Conservation (phyloP, 2,329 filamentous ascomycete species). For the Aspergillus ruber region DNA sequence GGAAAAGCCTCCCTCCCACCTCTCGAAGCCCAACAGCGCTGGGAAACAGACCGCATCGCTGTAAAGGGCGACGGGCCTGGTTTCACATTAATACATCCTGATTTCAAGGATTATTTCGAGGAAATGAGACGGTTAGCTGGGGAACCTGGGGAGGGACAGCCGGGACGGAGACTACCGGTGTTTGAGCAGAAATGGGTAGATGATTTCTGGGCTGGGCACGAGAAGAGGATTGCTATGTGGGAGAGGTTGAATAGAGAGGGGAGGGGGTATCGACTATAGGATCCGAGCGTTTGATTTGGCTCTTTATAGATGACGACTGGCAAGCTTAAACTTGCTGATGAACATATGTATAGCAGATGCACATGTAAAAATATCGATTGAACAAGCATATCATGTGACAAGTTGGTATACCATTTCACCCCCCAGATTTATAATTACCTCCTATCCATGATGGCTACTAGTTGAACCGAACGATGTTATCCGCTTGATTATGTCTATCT, state of each 20-base stretch:
- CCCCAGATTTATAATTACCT: too few relatives aligned
- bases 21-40: conserved; percentile 43
- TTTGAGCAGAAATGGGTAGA: conserved; percentile 39
- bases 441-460: too few relatives aligned
- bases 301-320: too few relatives aligned
- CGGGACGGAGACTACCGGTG: conserved; percentile 35
- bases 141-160: conserved; percentile 32
- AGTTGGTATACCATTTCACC: too few relatives aligned
- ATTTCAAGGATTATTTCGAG: conserved; percentile 63
- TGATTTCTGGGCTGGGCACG: conserved; percentile 49
- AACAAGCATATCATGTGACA: too few relatives aligned
- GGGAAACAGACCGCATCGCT: conserved; percentile 53
- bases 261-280: conserved; percentile 5
- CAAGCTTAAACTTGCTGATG: too few relatives aligned
- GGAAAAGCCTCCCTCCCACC: conserved; percentile 49
- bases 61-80: conserved; percentile 50
- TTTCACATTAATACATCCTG: conserved; percentile 54
- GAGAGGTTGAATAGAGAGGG: conserved; percentile 40
- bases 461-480: too few relatives aligned
- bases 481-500: too few relatives aligned
- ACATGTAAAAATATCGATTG: too few relatives aligned
- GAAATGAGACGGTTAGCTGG: conserved; percentile 38
- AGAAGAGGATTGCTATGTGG: conserved; percentile 55
- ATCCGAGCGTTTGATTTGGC: too few relatives aligned
- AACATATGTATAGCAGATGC: too few relatives aligned